Evolutionary conservation across 192 early-diverging fungal genomes (phyloP), one percentile per base, ranked within the genome.

Genomic region (Allomyces macrogynus): DNA sequence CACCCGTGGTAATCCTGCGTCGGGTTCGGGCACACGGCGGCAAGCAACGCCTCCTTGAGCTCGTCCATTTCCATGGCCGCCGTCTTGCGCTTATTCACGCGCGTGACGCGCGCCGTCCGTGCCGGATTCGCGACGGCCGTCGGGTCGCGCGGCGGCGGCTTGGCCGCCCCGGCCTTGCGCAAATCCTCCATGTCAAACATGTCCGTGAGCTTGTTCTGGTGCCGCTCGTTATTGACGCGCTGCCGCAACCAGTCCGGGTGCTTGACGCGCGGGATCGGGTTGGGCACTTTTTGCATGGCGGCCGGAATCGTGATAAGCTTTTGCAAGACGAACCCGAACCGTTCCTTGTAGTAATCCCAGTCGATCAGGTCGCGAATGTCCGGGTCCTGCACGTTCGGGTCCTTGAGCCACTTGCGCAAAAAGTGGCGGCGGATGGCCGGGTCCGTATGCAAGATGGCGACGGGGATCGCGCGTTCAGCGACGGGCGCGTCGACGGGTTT

Each of bases 231-330:
- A 9, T 79, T 77, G 5, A 96, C 81, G 12, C 90, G 81, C 69
- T 90, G 89, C 23, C 79, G 77, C 49, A 99, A 73, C 96, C 96
- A 99, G 65, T 97, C 92, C 3, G 96, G 96, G 71, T 97, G 93
- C 1, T 76, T 72, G 18, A 99, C 82, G 40, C 96, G 80, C 10
- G 92, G 92, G 23, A 99, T 86, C 0, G 96, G 96, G 71, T 99
- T 99, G 7, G 76, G 27, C 12, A 99, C 85, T 57, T 87, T 84
- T 71, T 99, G 96, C 90, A 94, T 90, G 0, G 93, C 93, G 10
- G 96, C 96, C 0, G 96, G 96, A 69, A 99, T 99, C 1, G 93
- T 96, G 66, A 99, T 95, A 25, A 97, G 75, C 71, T 97, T 99
- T 70, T 93, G 92, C 70, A 99, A 93, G 3, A 93, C 91, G 26